A percentile compares a stretch with the other conserved stretches of the same genome.
Conservation (phyloP, 768 basidiomycete genomes). For the Kwoniella newhampshirensis region DNA sequence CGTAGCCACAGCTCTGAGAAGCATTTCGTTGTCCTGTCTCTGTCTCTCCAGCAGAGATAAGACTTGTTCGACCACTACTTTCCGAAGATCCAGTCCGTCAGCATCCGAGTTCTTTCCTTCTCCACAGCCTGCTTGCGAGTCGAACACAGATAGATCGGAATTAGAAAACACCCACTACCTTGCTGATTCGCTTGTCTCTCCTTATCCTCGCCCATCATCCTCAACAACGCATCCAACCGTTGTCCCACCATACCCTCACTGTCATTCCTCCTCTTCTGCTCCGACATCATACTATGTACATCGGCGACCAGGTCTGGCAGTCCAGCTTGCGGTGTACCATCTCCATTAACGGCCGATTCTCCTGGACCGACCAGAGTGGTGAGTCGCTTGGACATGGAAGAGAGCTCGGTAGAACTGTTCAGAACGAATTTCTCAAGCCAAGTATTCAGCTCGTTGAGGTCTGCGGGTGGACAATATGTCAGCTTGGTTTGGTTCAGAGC, state of each 20-base stretch:
- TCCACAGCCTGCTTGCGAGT: neutral
- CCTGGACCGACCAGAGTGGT: constrained; percentile 60
- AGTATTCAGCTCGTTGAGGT: constrained; percentile 54
- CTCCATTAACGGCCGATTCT: constrained; percentile 3
- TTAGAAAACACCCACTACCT: constrained; percentile 25
- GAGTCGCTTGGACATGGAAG: constrained; percentile 62
- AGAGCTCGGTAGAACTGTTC: constrained; percentile 71
- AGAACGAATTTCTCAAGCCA: constrained; percentile 84
- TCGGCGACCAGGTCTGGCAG: constrained; percentile 53
- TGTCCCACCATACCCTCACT: constrained; percentile 61
- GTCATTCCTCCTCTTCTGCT: constrained; percentile 55
- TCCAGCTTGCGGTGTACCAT: constrained; percentile 16
- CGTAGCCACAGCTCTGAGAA: constrained; percentile 66
- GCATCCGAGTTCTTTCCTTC: neutral
- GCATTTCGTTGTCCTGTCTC: constrained; percentile 67
- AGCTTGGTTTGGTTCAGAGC: too few species aligned
- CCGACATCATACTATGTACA: constrained; percentile 56
- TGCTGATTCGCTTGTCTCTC: constrained; percentile 48
- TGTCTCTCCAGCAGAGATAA: constrained; percentile 64
- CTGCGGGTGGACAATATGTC: constrained; percentile 18
- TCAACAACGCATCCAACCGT: constrained; percentile 45
- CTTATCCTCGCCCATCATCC: constrained; percentile 47
- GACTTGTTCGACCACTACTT: constrained; percentile 48
- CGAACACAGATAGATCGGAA: neutral
- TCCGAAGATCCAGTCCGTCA: neutral